phyloP scores from a whole-genome alignment of 495 filamentous ascomycete genomes.

The Hyphodiscus hymeniophilus region DNA sequence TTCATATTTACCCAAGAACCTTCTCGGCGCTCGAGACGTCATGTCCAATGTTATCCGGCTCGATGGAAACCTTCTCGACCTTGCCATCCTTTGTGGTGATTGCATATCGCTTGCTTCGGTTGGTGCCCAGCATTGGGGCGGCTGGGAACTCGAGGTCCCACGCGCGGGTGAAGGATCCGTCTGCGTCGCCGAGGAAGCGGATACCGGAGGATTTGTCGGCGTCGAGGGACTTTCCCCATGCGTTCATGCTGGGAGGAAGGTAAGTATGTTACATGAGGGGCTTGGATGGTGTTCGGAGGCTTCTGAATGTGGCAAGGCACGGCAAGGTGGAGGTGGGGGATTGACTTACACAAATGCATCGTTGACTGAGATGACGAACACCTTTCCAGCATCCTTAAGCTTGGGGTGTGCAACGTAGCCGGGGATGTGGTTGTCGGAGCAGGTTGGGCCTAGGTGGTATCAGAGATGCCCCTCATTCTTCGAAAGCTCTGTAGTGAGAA shows the following conservation, averaged over 20 bases:
- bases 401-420: slow-evolving; percentile 69
- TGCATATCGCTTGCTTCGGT: slow-evolving; percentile 82
- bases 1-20: neutral
- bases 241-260: slow-evolving; percentile 58
- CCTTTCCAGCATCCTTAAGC: slow-evolving; percentile 62
- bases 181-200: slow-evolving; percentile 84
- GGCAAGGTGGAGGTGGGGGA: neutral
- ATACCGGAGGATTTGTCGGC: slow-evolving; percentile 62
- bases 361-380: slow-evolving; percentile 90
- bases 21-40: neutral
- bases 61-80: slow-evolving; percentile 65
- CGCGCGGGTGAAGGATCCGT: slow-evolving; percentile 69
- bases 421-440: slow-evolving; percentile 71
- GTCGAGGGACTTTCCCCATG: slow-evolving; percentile 69
- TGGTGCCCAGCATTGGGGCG: slow-evolving; percentile 70
- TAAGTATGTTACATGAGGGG: neutral
- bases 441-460: slow-evolving; percentile 47
- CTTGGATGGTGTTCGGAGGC: neutral
- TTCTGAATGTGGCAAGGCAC: neutral
- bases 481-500: no score
- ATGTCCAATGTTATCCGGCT: slow-evolving; percentile 82
- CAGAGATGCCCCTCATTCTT: no score
- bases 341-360: slow-evolving; percentile 81
- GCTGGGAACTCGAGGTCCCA: slow-evolving; percentile 79
- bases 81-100: slow-evolving; percentile 69